Conservation (phyloP, 2,329 filamentous ascomycete genomes). For the Arachnomyces sp. region DNA sequence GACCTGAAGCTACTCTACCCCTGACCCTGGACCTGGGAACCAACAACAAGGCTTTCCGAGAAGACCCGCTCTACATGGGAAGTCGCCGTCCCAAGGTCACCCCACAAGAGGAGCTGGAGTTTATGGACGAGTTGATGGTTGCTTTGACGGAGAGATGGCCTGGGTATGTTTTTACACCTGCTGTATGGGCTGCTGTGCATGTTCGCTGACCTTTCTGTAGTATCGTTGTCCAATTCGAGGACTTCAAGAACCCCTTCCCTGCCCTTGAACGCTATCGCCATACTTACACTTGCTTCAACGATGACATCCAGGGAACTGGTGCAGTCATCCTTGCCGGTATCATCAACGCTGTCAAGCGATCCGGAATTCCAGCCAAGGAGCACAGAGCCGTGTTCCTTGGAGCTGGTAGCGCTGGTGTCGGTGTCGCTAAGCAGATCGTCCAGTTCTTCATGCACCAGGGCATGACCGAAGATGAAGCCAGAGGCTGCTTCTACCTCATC, state of each 20-base stretch:
- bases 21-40: conserved; percentile 57
- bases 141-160: conserved; percentile 72
- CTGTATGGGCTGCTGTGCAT: conserved; percentile 5
- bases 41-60: conserved; percentile 52
- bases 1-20: conserved; percentile 61
- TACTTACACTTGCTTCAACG: conserved; percentile 92
- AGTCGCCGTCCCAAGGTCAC: conserved; percentile 74
- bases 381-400: conserved; percentile 95
- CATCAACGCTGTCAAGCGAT: conserved; percentile 70
- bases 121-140: conserved; percentile 96
- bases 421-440: conserved; percentile 95
- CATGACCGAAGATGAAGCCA: conserved; percentile 76
- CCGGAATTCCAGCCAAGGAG: conserved; percentile 74
- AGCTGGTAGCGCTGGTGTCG: conserved; percentile 88
- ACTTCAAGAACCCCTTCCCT: conserved; percentile 96
- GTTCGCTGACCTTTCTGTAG: conserved; percentile 26
- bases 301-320: conserved; percentile 95
- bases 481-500: conserved; percentile 91
- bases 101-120: conserved; percentile 71
- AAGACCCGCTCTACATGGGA: conserved; percentile 88
- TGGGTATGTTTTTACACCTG: conserved; percentile 38
- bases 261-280: conserved; percentile 84
- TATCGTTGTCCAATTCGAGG: conserved; percentile 85
- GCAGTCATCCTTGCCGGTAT: conserved; percentile 84
- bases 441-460: conserved; percentile 94